Conservation (phyloP, 257 asterid species). For the Fraxinus anomala region DNA sequence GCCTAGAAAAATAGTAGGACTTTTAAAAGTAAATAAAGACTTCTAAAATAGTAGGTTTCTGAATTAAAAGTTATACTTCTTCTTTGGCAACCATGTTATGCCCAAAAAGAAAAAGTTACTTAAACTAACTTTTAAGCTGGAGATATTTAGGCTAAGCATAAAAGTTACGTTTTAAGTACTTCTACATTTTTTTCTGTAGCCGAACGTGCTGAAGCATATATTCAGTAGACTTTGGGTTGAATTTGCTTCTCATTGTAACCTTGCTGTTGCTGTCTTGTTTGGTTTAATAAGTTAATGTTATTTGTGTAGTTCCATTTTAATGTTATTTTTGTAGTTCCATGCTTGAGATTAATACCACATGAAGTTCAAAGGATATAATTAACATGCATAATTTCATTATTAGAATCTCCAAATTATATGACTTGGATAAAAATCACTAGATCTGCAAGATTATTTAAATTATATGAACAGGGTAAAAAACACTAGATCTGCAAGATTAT, state of each 20-base stretch:
- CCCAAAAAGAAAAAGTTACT: background rate
- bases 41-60: background rate
- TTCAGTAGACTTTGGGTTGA: background rate
- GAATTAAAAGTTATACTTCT: too few species aligned
- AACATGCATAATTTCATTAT: background rate
- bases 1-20: background rate
- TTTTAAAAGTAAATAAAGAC: background rate
- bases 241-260: background rate
- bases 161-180: background rate
- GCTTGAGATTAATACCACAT: background rate
- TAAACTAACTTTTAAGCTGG: background rate
- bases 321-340: background rate
- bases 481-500: too few species aligned
- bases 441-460: background rate
- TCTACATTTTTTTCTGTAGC: background rate
- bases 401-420: background rate
- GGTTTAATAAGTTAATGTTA: too few species aligned
- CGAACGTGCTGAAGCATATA: background rate
- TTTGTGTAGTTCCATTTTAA: background rate
- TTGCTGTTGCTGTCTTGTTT: too few species aligned
- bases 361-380: background rate
- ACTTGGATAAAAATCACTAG: background rate
- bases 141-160: background rate
- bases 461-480: too few species aligned
- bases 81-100: background rate